phyloP scores from a whole-genome alignment of 208 protist species.

The Naegleria gruberi region DNA sequence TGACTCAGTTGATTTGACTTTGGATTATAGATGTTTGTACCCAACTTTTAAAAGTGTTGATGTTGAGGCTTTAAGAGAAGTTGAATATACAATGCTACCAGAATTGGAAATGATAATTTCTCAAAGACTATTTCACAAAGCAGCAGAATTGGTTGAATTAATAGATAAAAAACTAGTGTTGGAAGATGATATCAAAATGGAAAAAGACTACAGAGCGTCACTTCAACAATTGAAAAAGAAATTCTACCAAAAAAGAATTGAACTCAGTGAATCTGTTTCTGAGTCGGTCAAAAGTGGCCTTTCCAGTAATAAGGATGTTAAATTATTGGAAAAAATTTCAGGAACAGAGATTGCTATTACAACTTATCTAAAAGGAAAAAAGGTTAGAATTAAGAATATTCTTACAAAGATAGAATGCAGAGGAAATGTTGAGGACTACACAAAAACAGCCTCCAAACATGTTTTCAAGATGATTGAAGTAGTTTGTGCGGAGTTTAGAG shows the following conservation, averaged over 20 bases:
- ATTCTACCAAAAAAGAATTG: background rate
- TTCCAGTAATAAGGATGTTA: background rate
- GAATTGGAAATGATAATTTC: background rate
- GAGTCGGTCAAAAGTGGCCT: background rate
- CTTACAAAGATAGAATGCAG: background rate
- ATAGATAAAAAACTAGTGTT: background rate
- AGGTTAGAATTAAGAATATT: background rate
- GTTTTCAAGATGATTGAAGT: background rate
- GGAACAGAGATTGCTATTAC: background rate
- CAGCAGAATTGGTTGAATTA: background rate
- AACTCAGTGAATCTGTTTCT: background rate
- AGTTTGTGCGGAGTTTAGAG: background rate
- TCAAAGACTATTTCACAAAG: background rate
- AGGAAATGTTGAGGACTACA: background rate
- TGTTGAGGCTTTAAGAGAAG: background rate
- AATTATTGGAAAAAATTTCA: background rate
- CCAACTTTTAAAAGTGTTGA: background rate
- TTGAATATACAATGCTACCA: background rate
- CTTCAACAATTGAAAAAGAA: background rate
- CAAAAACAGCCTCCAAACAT: background rate
- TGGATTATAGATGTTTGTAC: background rate
- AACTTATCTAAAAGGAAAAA: background rate
- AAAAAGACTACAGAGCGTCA: background rate
- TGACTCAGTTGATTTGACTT: background rate
- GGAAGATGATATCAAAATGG: background rate